Base-by-base conservation (phyloP, 2,329 filamentous ascomycete genomes). In the Elsinoe arachidis region DNA sequence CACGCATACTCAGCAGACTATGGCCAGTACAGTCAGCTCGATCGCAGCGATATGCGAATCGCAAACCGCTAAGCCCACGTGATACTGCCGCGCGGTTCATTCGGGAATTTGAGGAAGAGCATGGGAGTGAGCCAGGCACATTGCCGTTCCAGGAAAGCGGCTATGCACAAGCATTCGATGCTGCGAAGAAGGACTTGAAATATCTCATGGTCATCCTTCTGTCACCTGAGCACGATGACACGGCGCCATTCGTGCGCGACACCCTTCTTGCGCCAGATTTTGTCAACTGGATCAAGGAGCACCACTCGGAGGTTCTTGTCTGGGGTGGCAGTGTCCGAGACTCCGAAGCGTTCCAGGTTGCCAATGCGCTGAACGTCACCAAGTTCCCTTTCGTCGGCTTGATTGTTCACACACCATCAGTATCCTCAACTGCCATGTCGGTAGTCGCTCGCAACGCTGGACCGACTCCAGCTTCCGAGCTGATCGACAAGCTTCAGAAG, bases 271-370 rank as follows among this genome's bases (percentile, higher is more conserved):
- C 86, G 1, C 80, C 82, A 1, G 85, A 91, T 43, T 84, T 96
- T 2, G 78, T 85, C 10, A 74, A 78, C 5, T 95, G 90, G 66
- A 71, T 97, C 64, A 85, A 83, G 62, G 81, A 92, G 59, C 82
- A 87, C 0, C 72, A 78, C 34, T 90, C 90, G 70, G 87, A 92
- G 67, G 81, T 96, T 30, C 76, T 97, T 35, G 73, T 99, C 2
- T 99, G 93, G 93, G 90, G 87, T 39, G 93, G 93, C 47, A 96
- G 90, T 64, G 87, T 97, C 0, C 83, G 90, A 61, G 93, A 99
- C 69, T 87, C 90, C 2, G 93, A 99, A 73, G 89, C 92, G 4
- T 97, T 95, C 71, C 90, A 96, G 69, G 90, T 96, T 39, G 84
- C 90, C n/a, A 80, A 82, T 11, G 90, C 91, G 46, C 83, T 97